These are phyloP conservation scores for Fraxinus greggii DNA, from an alignment of 305 asterid species.

Conservation along the genomic window DNA sequence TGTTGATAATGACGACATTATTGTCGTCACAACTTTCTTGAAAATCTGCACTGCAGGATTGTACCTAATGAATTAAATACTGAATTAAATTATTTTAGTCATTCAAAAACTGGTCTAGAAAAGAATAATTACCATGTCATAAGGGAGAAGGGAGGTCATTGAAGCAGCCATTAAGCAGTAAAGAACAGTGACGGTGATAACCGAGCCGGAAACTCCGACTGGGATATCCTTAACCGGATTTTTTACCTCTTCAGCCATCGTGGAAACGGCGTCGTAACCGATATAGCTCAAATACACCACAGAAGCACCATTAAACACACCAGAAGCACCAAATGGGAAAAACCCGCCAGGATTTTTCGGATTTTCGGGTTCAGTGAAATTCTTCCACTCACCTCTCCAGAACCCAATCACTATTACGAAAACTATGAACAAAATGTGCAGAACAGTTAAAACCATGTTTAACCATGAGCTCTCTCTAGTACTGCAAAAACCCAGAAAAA, in stretches of 20 bases:
- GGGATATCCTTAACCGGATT: slow-evolving; percentile 87
- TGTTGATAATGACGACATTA: neutral
- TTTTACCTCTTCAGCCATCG: slow-evolving; percentile 89
- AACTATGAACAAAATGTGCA: slow-evolving; percentile 70
- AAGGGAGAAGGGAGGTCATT: slow-evolving; percentile 81
- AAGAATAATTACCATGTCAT: slow-evolving; percentile 54
- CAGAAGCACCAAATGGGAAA: slow-evolving; percentile 70
- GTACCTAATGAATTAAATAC: slow-evolving; percentile 11
- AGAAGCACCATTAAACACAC: slow-evolving; percentile 83
- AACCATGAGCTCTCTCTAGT: slow-evolving; percentile 74
- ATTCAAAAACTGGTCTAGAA: neutral
- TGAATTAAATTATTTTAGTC: neutral
- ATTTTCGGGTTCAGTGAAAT: slow-evolving; percentile 54
- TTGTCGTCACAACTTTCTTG: neutral
- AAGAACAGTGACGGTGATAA: slow-evolving; percentile 67
- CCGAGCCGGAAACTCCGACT: slow-evolving; percentile 84
- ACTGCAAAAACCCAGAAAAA: slow-evolving; percentile 37
- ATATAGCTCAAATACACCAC: slow-evolving; percentile 85
- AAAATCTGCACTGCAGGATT: neutral
- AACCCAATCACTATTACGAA: slow-evolving; percentile 76
- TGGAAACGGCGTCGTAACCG: slow-evolving; percentile 93
- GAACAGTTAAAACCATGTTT: slow-evolving; percentile 63
- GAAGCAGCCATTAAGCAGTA: slow-evolving; percentile 93
- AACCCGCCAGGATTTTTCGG: slow-evolving; percentile 58
- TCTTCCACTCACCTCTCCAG: slow-evolving; percentile 60